phyloP scores from a whole-genome alignment of 2,329 filamentous ascomycete genomes.

The Penicillium decumbens region DNA sequence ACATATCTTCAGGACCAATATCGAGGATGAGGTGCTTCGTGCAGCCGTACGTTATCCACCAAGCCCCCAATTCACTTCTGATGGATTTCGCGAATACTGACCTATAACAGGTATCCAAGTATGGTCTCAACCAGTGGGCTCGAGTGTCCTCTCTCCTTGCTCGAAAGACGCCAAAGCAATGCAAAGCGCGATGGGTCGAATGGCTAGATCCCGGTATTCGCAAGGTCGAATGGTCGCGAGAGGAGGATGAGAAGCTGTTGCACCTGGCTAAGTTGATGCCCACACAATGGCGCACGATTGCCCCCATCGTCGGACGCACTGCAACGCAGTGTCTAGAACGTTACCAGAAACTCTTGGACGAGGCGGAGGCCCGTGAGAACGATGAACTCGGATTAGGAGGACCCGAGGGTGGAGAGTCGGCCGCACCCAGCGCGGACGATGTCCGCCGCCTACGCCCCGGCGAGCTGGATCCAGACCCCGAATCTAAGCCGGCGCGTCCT shows the following conservation, averaged over 20 bases:
- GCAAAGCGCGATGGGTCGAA: conserved; percentile 97
- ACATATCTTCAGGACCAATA: conserved; percentile 52
- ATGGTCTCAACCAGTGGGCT: conserved; percentile 96
- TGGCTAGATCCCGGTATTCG: conserved; percentile 97
- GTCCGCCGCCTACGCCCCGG: conserved; percentile 83
- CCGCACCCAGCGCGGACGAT: conserved; percentile 86
- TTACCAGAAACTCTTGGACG: conserved; percentile 93
- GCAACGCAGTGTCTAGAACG: conserved; percentile 96
- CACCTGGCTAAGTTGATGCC: conserved; percentile 98
- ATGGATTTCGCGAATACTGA: conserved; percentile 11
- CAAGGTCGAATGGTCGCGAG: conserved; percentile 98
- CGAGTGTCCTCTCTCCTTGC: conserved; percentile 94
- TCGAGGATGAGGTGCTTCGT: conserved; percentile 94
- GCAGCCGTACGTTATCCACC: conserved; percentile 56
- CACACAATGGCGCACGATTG: conserved; percentile 98
- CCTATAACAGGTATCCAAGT: conserved; percentile 64
- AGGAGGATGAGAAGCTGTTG: conserved; percentile 95
- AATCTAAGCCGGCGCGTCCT: conserved; percentile 89
- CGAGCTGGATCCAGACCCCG: conserved; percentile 94
- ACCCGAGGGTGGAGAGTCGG: conserved; percentile 71
- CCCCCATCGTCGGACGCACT: conserved; percentile 90
- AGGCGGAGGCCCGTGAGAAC: conserved; percentile 83
- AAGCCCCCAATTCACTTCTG: not conserved
- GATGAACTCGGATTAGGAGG: conserved; percentile 77
- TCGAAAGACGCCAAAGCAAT: conserved; percentile 97